These are phyloP conservation scores for Trifolium subterraneum DNA, from an alignment of 306 rosid species.

Conservation along the genomic window DNA sequence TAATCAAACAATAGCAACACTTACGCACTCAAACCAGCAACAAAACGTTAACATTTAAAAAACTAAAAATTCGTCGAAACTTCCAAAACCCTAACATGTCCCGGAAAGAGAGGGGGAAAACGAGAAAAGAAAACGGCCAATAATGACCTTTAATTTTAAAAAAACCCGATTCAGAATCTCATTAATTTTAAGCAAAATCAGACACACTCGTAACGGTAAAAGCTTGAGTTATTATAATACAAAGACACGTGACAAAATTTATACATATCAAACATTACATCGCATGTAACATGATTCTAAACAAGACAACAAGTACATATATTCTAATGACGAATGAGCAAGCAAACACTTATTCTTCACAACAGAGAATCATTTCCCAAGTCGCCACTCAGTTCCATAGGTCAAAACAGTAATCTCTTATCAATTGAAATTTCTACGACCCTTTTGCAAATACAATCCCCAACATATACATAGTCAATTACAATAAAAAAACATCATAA, in stretches of 20 bases:
- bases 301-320: neutral
- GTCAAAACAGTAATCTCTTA: conserved; percentile 24
- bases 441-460: neutral
- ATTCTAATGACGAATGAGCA: neutral
- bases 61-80: conserved; percentile 18
- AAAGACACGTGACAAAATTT: neutral
- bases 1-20: conserved; percentile 17
- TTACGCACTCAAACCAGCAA: conserved; percentile 17
- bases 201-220: neutral
- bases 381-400: conserved; percentile 1
- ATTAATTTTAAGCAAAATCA: neutral
- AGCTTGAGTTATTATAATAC: neutral
- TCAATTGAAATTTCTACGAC: neutral
- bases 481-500: neutral
- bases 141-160: too few relatives aligned
- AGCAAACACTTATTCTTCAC: conserved; percentile 9
- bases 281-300: too few relatives aligned
- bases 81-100: conserved; percentile 30
- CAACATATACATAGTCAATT: neutral
- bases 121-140: too few relatives aligned
- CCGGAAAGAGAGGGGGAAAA: neutral
- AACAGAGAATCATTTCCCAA: neutral
- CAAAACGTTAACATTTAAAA: conserved; percentile 27
- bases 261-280: neutral
- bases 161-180: too few relatives aligned